phyloP scores from a whole-genome alignment of 2,329 filamentous ascomycete species.

The Epichloe brachyelytri region DNA sequence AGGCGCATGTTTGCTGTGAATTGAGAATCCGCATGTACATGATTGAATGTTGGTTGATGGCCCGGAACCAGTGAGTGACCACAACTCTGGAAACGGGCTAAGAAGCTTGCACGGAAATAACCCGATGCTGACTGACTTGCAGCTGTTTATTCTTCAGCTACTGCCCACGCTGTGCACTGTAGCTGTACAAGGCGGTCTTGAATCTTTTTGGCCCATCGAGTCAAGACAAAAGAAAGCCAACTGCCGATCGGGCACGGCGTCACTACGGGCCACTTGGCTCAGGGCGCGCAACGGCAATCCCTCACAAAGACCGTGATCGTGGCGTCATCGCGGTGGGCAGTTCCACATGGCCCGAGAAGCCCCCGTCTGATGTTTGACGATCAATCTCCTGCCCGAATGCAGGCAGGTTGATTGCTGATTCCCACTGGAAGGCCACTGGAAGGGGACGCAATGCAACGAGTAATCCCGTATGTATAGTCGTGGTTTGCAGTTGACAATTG shows the following conservation, averaged over 20 bases:
- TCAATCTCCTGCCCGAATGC: not conserved
- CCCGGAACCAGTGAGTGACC: no score
- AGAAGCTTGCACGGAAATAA: not conserved
- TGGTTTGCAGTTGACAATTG: no score
- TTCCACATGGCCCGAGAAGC: not conserved
- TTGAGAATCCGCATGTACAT: no score
- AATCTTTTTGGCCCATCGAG: not conserved
- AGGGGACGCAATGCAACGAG: no score
- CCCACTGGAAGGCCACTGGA: no score
- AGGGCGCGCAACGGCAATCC: not conserved
- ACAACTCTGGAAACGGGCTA: no score
- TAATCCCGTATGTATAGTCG: no score
- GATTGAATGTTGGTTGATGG: no score
- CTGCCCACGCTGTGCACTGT: no score
- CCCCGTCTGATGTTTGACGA: not conserved
- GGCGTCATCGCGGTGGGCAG: not conserved
- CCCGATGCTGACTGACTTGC: not conserved
- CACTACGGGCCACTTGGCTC: not conserved
- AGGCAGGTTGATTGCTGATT: not conserved
- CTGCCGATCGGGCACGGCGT: not conserved
- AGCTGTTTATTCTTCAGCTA: not conserved
- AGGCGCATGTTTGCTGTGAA: no score
- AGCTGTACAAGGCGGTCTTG: no score
- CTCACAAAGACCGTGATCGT: no score
- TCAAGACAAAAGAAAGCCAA: not conserved